Conservation (phyloP, 257 asterid genomes). For the Thymus mandschuricus region DNA sequence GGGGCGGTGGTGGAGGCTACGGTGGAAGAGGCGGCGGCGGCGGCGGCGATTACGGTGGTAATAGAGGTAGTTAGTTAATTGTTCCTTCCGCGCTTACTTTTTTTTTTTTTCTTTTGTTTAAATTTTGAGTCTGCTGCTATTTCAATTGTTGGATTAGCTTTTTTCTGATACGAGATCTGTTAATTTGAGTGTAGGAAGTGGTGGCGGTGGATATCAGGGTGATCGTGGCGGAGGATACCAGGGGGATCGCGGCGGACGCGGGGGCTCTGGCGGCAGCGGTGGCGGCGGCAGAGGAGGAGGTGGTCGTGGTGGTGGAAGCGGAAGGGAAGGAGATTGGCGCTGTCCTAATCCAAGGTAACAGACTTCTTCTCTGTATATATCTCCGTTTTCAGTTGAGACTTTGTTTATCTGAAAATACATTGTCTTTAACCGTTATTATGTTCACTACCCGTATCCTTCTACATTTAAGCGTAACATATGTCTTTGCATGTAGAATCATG, state of each 20-base stretch:
- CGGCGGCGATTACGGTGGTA: constrained; percentile 62
- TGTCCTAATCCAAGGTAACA: constrained; percentile 88
- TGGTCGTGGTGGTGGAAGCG: constrained; percentile 82
- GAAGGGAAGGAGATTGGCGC: constrained; percentile 97
- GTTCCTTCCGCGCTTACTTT: background rate
- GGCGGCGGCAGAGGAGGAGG: constrained; percentile 80
- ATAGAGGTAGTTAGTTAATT: constrained; percentile 50
- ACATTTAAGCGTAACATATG: background rate
- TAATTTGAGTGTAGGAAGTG: constrained; percentile 44
- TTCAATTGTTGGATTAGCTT: background rate
- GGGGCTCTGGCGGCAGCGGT: constrained; percentile 51
- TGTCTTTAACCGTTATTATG: background rate
- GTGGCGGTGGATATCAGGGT: constrained; percentile 72
- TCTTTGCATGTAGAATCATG: background rate
- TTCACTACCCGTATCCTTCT: background rate
- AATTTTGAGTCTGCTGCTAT: constrained; percentile 1
- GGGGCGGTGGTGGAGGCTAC: constrained; percentile 50
- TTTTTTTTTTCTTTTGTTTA: background rate
- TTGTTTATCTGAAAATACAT: background rate
- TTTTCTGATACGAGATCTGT: constrained; percentile 14
- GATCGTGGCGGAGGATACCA: constrained; percentile 82
- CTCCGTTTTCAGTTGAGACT: background rate
- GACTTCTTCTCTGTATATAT: constrained; percentile 18
- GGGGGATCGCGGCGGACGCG: constrained; percentile 75
- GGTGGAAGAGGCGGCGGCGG: constrained; percentile 49